Evolutionary conservation across 306 rosid species (phyloP).

Genomic region (Lotus japonicus): DNA sequence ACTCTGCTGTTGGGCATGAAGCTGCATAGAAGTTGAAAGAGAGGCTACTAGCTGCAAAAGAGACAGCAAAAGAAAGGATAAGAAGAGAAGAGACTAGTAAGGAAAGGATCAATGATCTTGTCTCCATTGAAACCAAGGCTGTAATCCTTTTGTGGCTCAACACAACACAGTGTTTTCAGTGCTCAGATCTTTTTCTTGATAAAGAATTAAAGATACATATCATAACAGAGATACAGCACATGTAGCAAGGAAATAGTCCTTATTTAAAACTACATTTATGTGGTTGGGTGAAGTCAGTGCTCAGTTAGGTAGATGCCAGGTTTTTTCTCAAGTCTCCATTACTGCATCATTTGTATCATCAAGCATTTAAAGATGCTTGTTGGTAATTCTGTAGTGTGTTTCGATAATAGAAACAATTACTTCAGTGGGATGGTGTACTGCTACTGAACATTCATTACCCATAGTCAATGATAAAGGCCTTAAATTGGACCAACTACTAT

Average conservation of each 20-base stretch:
- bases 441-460: not conserved
- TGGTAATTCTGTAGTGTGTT: not conserved
- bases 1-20: slow-evolving; percentile 80
- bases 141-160: not conserved
- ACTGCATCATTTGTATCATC: not conserved
- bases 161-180: not conserved
- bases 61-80: slow-evolving; percentile 17
- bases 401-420: not conserved
- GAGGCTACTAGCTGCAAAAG: slow-evolving; percentile 40
- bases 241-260: not conserved
- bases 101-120: slow-evolving; percentile 12
- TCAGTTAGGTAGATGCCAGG: slow-evolving; percentile 37
- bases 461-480: not conserved
- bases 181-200: slow-evolving; percentile 5
- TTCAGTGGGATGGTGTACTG: not conserved
- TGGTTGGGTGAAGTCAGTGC: slow-evolving; percentile 49
- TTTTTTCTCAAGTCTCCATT: not conserved
- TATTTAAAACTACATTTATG: slow-evolving; percentile 59
- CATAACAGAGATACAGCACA: not conserved
- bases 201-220: not conserved
- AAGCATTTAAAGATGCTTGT: slow-evolving; percentile 25
- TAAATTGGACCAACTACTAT: not conserved
- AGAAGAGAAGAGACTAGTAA: slow-evolving; percentile 16
- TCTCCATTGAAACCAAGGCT: slow-evolving; percentile 41
- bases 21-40: slow-evolving; percentile 59